Conservation (phyloP, 2,329 filamentous ascomycete species). For the Diaporthe ampelina region DNA sequence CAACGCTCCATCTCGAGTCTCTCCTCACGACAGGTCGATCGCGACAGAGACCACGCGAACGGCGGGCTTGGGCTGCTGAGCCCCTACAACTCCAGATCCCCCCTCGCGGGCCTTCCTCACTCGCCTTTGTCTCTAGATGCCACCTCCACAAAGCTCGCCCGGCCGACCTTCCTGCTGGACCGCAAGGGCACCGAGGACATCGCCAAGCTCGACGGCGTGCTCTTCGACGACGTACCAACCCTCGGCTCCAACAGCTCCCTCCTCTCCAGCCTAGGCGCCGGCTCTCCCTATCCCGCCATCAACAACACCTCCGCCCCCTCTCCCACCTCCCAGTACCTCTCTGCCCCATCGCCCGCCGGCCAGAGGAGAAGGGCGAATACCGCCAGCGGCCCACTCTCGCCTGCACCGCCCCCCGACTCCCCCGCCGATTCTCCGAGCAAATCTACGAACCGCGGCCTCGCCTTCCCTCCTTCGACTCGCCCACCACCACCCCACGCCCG, state of each 20-base stretch:
- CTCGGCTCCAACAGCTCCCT: slow-evolving; percentile 40
- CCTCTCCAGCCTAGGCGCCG: slow-evolving; percentile 41
- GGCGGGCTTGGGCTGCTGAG: slow-evolving; percentile 40
- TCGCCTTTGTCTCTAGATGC: slow-evolving; percentile 39
- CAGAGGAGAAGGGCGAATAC: slow-evolving; percentile 40
- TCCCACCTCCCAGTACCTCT: slow-evolving; percentile 35
- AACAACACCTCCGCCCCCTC: background rate
- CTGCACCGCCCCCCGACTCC: slow-evolving; percentile 34
- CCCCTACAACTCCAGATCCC: slow-evolving; percentile 42
- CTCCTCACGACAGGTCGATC: slow-evolving; percentile 40
- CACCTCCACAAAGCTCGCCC: slow-evolving; percentile 33
- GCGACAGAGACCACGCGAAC: slow-evolving; percentile 40
- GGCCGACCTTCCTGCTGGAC: slow-evolving; percentile 39
- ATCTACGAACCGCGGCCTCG: slow-evolving; percentile 15
- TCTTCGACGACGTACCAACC: slow-evolving; percentile 45
- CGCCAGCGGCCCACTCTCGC: slow-evolving; percentile 41
- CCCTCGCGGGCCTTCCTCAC: slow-evolving; percentile 41
- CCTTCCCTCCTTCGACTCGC: slow-evolving; percentile 18
- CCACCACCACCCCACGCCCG: slow-evolving; percentile 26
- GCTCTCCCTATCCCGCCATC: slow-evolving; percentile 41
- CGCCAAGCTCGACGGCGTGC: slow-evolving; percentile 42
- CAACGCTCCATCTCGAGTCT: slow-evolving; percentile 43
- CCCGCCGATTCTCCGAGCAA: slow-evolving; percentile 34
- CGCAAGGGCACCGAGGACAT: slow-evolving; percentile 41
- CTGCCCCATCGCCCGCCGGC: slow-evolving; percentile 34